Conservation (phyloP, 2,329 filamentous ascomycete genomes). For the Bipolaris oryzae region DNA sequence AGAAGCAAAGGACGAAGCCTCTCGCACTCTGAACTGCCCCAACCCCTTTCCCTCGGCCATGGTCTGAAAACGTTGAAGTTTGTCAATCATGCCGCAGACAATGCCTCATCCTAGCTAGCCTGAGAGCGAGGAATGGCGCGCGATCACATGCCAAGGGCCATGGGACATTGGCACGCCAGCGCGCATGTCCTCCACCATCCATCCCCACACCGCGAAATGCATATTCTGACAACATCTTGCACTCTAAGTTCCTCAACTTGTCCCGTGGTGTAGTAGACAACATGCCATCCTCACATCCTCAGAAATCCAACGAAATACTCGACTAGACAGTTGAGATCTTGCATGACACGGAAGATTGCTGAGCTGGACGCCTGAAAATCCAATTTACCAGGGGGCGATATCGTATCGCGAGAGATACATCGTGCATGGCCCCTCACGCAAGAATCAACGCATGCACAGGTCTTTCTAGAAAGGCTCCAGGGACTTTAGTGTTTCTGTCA, state of each 20-base stretch:
- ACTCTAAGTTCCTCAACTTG: neutral
- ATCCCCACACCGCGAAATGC: neutral
- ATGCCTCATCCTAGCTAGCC: constrained; percentile 10
- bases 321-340: neutral
- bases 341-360: neutral
- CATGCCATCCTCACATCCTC: neutral
- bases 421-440: neutral
- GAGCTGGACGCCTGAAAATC: neutral
- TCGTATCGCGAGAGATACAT: neutral
- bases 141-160: constrained; percentile 6
- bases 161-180: neutral
- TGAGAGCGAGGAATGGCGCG: constrained; percentile 1
- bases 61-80: constrained; percentile 5
- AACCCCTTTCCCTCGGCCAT: constrained; percentile 1
- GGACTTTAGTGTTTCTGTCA: neutral
- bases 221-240: neutral
- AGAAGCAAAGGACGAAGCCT: neutral
- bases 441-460: neutral
- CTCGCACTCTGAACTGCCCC: neutral
- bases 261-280: neutral
- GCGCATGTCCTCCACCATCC: neutral
- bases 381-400: neutral
- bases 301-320: neutral
- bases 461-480: neutral
- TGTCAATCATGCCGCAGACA: constrained; percentile 5